Conservation (phyloP, 345 rosid species). For the Ailanthus altissimus region DNA sequence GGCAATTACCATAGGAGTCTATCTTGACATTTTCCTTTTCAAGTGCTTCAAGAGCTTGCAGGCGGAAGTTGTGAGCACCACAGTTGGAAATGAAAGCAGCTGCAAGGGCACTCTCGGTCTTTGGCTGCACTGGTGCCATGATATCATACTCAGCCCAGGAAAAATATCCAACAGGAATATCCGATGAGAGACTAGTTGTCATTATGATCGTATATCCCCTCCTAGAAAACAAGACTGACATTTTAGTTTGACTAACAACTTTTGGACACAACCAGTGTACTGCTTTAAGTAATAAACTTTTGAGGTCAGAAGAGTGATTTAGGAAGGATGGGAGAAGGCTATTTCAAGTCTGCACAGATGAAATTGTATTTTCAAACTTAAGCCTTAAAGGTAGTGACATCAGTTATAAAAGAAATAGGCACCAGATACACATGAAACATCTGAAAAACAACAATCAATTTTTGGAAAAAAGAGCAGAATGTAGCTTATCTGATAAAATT, state of each 20-base stretch:
- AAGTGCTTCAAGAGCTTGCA: constrained; percentile 81
- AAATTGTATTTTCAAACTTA: background rate
- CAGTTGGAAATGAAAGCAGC: constrained; percentile 99
- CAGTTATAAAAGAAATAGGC: background rate
- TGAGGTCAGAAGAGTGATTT: background rate
- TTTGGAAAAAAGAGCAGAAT: background rate
- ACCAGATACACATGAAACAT: background rate
- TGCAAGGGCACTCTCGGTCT: constrained; percentile 80
- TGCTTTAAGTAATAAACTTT: background rate
- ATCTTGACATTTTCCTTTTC: constrained; percentile 58
- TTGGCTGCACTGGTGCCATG: constrained; percentile 86
- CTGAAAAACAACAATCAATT: background rate
- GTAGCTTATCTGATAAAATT: background rate
- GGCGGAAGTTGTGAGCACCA: constrained; percentile 82
- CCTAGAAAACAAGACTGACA: constrained; percentile 39
- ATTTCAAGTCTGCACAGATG: background rate
- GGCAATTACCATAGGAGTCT: constrained; percentile 94
- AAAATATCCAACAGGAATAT: constrained; percentile 98
- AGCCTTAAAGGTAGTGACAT: background rate
- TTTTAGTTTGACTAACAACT: constrained; percentile 10
- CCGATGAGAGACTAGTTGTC: constrained; percentile 98
- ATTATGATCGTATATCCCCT: constrained; percentile 73
- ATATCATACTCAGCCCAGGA: constrained; percentile 98
- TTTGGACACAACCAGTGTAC: background rate
- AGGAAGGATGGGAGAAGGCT: background rate